Evolutionary conservation across 2,329 filamentous ascomycete genomes (phyloP).

Genomic region (Stagonosporopsis cucurbitacearum): DNA sequence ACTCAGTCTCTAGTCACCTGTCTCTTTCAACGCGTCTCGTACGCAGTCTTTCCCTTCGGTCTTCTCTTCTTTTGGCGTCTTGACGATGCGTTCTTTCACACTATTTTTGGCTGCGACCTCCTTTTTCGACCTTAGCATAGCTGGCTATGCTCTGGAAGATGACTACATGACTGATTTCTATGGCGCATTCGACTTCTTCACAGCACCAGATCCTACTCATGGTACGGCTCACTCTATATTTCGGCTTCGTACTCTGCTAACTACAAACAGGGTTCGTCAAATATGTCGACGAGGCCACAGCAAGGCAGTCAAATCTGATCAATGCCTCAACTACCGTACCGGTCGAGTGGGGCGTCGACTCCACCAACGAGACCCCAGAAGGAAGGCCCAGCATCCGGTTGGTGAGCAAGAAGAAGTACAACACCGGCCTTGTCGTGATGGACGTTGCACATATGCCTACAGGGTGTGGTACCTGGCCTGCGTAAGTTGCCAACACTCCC

Average conservation of each 20-base stretch:
- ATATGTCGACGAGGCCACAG: slow-evolving; percentile 50
- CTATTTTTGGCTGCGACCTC: slow-evolving; percentile 43
- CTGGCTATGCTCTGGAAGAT: slow-evolving; percentile 51
- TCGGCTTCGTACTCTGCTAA: slow-evolving; percentile 5
- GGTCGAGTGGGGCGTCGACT: slow-evolving; percentile 57
- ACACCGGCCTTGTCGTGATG: slow-evolving; percentile 56
- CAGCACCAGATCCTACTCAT: slow-evolving; percentile 53
- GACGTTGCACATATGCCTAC: slow-evolving; percentile 61
- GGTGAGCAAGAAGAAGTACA: slow-evolving; percentile 55
- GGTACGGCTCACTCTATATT: slow-evolving; percentile 29
- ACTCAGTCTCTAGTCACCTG: slow-evolving; percentile 24
- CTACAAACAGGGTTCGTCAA: slow-evolving; percentile 44
- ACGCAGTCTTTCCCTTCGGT: slow-evolving; percentile 36
- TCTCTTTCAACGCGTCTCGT: slow-evolving; percentile 42
- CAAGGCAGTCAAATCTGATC: slow-evolving; percentile 52
- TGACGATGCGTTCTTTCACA: slow-evolving; percentile 44
- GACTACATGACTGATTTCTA: slow-evolving; percentile 55
- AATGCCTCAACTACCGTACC: slow-evolving; percentile 35
- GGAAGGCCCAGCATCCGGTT: slow-evolving; percentile 57
- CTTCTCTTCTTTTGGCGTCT: slow-evolving; percentile 30
- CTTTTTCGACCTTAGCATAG: slow-evolving; percentile 45
- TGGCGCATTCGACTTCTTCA: slow-evolving; percentile 54
- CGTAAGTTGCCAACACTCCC: slow-evolving; percentile 33
- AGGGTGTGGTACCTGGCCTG: slow-evolving; percentile 61
- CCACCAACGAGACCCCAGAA: slow-evolving; percentile 43